These are phyloP conservation scores for Alternaria metachromatica DNA, from an alignment of 2,329 filamentous ascomycete genomes.

Conservation along the genomic window DNA sequence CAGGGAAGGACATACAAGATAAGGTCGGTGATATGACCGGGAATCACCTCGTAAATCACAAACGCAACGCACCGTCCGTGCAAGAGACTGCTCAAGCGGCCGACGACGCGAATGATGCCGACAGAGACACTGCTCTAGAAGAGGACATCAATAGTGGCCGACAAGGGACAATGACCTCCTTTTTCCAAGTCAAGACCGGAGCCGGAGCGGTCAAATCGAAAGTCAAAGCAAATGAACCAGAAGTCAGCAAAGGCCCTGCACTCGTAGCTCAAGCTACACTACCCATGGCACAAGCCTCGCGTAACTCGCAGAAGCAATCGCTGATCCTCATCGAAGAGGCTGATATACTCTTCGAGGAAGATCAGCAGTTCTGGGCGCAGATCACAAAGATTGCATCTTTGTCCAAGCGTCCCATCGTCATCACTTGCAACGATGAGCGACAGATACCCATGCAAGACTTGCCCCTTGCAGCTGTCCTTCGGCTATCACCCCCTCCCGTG, in stretches of 20 bases:
- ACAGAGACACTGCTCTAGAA: slow-evolving; percentile 55
- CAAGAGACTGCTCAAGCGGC: slow-evolving; percentile 12
- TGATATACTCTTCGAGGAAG: slow-evolving; percentile 92
- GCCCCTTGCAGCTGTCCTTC: slow-evolving; percentile 84
- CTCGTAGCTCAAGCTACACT: slow-evolving; percentile 30
- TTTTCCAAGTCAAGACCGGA: slow-evolving; percentile 66
- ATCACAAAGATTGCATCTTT: slow-evolving; percentile 78
- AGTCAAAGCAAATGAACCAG: slow-evolving; percentile 15
- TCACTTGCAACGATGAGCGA: slow-evolving; percentile 94
- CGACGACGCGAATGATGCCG: slow-evolving; percentile 47
- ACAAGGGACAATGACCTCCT: slow-evolving; percentile 80
- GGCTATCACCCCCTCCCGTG: slow-evolving; percentile 70
- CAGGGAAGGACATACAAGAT: slow-evolving; percentile 87
- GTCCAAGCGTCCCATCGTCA: slow-evolving; percentile 89
- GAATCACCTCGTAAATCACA: slow-evolving; percentile 82
- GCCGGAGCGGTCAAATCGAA: slow-evolving; percentile 29
- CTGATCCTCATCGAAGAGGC: slow-evolving; percentile 93
- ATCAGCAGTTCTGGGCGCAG: slow-evolving; percentile 92
- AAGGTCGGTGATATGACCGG: slow-evolving; percentile 95
- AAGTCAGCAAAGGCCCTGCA: slow-evolving; percentile 21
- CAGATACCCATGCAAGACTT: slow-evolving; percentile 76
- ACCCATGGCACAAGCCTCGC: slow-evolving; percentile 37
- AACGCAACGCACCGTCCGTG: slow-evolving; percentile 39
- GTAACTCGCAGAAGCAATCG: slow-evolving; percentile 79
- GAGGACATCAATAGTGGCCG: slow-evolving; percentile 70